phyloP scores from a whole-genome alignment of 2,329 filamentous ascomycete species.

The Orbilia blumenaviensis region DNA sequence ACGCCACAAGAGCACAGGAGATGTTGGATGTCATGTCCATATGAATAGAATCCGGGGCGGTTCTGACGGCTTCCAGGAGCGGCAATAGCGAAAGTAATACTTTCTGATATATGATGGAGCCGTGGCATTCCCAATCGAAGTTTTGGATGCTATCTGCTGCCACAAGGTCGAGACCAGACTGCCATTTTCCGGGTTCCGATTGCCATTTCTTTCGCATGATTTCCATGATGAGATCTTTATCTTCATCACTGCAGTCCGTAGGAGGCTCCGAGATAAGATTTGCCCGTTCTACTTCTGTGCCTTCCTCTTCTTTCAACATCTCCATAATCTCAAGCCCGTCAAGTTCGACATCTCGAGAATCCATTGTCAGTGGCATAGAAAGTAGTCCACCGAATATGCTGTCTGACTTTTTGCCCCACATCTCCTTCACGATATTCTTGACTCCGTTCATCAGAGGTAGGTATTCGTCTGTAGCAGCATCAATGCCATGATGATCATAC shows the following conservation, averaged over 20 bases:
- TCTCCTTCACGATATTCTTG: slow-evolving; percentile 51
- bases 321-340: slow-evolving; percentile 47
- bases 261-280: slow-evolving; percentile 24
- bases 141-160: slow-evolving; percentile 40
- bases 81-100: slow-evolving; percentile 42
- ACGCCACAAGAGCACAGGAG: slow-evolving; percentile 44
- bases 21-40: slow-evolving; percentile 53
- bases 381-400: slow-evolving; percentile 43
- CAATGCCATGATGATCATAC: slow-evolving; percentile 29
- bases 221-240: slow-evolving; percentile 32
- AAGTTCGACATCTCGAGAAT: slow-evolving; percentile 38
- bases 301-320: slow-evolving; percentile 42
- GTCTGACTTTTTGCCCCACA: slow-evolving; percentile 42
- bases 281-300: background rate
- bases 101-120: slow-evolving; percentile 46
- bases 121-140: slow-evolving; percentile 44
- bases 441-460: slow-evolving; percentile 49
- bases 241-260: slow-evolving; percentile 34
- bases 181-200: slow-evolving; percentile 1
- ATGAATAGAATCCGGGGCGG: slow-evolving; percentile 33
- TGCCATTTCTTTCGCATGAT: slow-evolving; percentile 25
- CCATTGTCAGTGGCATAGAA: slow-evolving; percentile 49
- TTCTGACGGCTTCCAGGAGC: slow-evolving; percentile 39
- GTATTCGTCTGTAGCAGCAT: slow-evolving; percentile 36
- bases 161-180: slow-evolving; percentile 15